Evolutionary conservation across 2,329 filamentous ascomycete genomes (phyloP), one percentile per base, ranked within the genome.

Genomic region (Cercospora janseana): DNA sequence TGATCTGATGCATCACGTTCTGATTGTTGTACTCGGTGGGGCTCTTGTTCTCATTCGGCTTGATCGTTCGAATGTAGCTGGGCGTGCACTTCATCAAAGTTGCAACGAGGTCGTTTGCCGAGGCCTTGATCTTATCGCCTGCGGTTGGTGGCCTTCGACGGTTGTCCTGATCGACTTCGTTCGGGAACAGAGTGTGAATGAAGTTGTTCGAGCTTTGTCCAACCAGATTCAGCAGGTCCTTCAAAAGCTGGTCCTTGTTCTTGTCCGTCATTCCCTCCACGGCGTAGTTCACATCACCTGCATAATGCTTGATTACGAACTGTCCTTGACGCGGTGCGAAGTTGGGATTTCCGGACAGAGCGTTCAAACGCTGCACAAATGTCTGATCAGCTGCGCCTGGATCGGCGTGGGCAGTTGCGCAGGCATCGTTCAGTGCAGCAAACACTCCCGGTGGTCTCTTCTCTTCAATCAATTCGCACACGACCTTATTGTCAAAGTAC

Each of bases 401-500:
- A 69, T 98, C 93, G 38, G 93, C 93, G 69, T 96, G 91, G 4
- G 93, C 93, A n/a, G 93, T 97, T 62, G 94, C 95, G 58, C 93
- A 97, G 40, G 93, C 93, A 72, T 98, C 93, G 69, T 98, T 98
- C 73, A 98, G 76, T 3, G 91, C 91, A 5, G 93, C 93, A 66
- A 98, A 96, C 37, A 98, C 83, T 65, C 93, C 93, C 1, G 89
- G 87, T 4, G 93, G 93, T 46, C 91, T 79, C 66, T 86, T 83
- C 66, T 94, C 88, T 70, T 98, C 93, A 60, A 98, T 98, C 65
- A 98, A 71, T 55, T 96, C 93, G 69, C 93, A 98, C 50, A 98
- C 93, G 40, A 98, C 86, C 77, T 97, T 97, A 79, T 98, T 98
- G 72, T 98, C 93, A 63, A 97, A 98, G 72, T 97, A 98, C 65